Conservation (phyloP, 306 rosid genomes). For the Pueraria montana region DNA sequence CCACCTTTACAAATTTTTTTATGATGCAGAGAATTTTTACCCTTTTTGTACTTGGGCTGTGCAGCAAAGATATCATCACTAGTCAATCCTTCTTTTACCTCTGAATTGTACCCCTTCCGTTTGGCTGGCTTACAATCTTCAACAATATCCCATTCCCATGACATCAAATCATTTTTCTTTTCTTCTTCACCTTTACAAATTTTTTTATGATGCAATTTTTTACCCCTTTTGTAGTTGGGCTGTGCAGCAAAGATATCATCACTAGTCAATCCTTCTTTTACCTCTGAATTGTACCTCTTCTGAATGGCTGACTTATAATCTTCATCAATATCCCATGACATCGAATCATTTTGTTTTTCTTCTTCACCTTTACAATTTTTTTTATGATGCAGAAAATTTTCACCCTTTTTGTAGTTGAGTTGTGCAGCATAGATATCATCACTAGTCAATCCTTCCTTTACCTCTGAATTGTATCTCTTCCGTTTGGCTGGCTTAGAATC, state of each 20-base stretch:
- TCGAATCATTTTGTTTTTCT: constrained; percentile 36
- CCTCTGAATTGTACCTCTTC: constrained; percentile 49
- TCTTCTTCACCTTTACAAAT: constrained; percentile 32
- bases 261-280: constrained; percentile 60
- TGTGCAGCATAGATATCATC: constrained; percentile 48
- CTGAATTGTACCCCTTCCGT: constrained; percentile 43
- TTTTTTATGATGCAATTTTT: not conserved
- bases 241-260: constrained; percentile 48
- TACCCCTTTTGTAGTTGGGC: constrained; percentile 38
- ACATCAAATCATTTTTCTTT: constrained; percentile 9
- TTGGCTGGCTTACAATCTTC: constrained; percentile 21
- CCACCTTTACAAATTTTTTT: constrained; percentile 15
- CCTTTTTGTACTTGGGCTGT: constrained; percentile 37
- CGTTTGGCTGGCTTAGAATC: constrained; percentile 32
- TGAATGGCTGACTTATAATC: constrained; percentile 25
- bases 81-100: constrained; percentile 64
- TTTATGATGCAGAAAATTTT: constrained; percentile 4
- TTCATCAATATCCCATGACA: constrained; percentile 28
- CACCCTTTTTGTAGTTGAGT: constrained; percentile 37
- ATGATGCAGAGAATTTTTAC: constrained; percentile 8
- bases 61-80: constrained; percentile 48
- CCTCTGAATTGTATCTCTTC: constrained; percentile 50
- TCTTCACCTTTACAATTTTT: constrained; percentile 14
- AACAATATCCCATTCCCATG: constrained; percentile 38
- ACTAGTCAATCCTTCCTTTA: constrained; percentile 62